Percentiles rank a stretch among this genome's conserved stretches.
Conservation (phyloP, 2,329 filamentous ascomycete genomes). For the Colletotrichum phormii region DNA sequence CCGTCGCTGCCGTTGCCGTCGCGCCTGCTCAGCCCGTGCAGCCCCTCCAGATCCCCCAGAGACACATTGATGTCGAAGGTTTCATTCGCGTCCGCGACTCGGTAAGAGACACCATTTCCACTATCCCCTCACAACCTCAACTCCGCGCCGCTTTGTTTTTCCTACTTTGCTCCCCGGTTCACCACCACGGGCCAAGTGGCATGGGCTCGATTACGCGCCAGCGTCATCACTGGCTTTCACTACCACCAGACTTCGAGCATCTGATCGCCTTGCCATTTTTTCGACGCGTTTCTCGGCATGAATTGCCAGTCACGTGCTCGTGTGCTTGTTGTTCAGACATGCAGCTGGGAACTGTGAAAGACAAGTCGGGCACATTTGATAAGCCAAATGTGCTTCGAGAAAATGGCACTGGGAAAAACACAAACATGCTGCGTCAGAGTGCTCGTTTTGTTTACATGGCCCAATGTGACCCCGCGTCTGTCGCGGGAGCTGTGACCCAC, state of each 20-base stretch:
- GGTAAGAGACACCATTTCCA: slow-evolving; percentile 64
- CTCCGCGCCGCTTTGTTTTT: background rate
- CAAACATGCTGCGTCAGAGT: background rate
- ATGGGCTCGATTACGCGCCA: background rate
- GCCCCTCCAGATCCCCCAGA: slow-evolving; percentile 40
- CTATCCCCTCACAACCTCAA: background rate
- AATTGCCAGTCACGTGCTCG: background rate
- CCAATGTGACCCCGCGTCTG: slow-evolving; percentile 38
- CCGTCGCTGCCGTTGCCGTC: slow-evolving; percentile 47
- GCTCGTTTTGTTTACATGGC: slow-evolving; percentile 14
- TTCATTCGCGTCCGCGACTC: slow-evolving; percentile 85
- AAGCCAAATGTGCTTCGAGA: background rate
- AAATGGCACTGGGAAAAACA: background rate
- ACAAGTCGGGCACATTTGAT: background rate
- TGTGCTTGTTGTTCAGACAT: background rate
- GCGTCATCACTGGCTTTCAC: background rate
- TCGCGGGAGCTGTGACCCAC: slow-evolving; percentile 32
- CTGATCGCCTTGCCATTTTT: background rate
- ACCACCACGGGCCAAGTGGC: background rate
- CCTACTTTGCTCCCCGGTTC: background rate
- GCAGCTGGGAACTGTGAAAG: background rate
- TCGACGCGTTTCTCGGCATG: background rate
- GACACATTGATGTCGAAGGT: slow-evolving; percentile 75
- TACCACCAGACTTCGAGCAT: slow-evolving; percentile 32
- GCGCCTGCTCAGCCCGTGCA: slow-evolving; percentile 47